Conservation (phyloP, 805 yeast genomes). For the Candida morakotiae region DNA sequence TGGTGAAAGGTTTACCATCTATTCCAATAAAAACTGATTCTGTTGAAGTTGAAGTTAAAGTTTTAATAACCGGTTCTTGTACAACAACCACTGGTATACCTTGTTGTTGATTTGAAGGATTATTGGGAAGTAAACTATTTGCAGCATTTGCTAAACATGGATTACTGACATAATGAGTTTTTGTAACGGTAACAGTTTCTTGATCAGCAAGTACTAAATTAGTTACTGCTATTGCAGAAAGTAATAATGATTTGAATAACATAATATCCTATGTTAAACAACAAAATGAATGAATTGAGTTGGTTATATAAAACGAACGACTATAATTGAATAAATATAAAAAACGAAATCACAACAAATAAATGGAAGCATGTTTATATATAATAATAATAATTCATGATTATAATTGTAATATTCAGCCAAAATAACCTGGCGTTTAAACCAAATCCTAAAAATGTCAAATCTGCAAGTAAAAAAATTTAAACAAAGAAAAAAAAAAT, state of each 20-base stretch:
- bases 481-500: background rate
- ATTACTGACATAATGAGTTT: slow-evolving; percentile 23
- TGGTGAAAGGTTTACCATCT: background rate
- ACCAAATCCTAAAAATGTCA: background rate
- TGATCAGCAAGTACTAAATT: slow-evolving; percentile 7
- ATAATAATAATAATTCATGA: no score
- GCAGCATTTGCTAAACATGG: slow-evolving; percentile 17
- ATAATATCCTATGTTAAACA: background rate
- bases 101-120: slow-evolving; percentile 13
- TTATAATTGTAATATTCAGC: no score
- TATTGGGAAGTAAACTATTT: slow-evolving; percentile 15
- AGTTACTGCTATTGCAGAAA: slow-evolving; percentile 3
- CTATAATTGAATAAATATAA: no score
- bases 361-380: no score
- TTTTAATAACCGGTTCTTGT: slow-evolving; percentile 12
- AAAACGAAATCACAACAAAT: background rate
- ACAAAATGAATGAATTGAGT: slow-evolving; percentile 3
- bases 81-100: slow-evolving; percentile 32
- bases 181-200: slow-evolving; percentile 20
- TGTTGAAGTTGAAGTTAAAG: background rate
- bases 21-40: background rate
- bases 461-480: background rate
- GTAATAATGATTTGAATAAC: background rate
- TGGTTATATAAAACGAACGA: slow-evolving; percentile 1
- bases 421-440: no score